These are phyloP conservation scores for Skeletonema potamos DNA, from an alignment of 108 stramenopile species.

Conservation along the genomic window DNA sequence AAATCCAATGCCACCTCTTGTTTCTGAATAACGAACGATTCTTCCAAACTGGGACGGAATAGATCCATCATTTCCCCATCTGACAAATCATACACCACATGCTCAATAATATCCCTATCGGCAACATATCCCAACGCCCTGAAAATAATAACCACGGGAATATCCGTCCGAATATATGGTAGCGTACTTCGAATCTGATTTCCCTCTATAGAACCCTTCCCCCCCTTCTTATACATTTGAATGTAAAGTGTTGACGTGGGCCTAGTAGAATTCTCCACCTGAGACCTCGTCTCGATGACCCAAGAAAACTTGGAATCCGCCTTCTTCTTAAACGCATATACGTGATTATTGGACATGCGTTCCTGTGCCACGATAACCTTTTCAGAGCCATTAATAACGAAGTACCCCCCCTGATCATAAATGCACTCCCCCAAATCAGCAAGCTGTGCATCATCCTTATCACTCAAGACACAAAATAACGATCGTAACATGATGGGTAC, in stretches of 20 bases:
- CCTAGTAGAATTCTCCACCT: constrained; percentile 91
- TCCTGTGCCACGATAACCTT: constrained; percentile 99
- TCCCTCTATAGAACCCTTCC: constrained; percentile 85
- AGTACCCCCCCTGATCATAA: constrained; percentile 99
- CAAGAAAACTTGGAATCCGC: constrained; percentile 95
- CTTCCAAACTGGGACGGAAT: constrained; percentile 94
- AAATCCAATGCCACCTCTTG: constrained; percentile 95
- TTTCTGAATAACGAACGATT: constrained; percentile 93
- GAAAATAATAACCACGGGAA: constrained; percentile 99
- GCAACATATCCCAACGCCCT: constrained; percentile 96
- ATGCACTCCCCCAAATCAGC: constrained; percentile 98
- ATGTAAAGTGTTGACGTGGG: constrained; percentile 93
- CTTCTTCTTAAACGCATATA: constrained; percentile 97
- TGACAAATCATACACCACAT: constrained; percentile 97
- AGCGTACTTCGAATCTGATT: constrained; percentile 95
- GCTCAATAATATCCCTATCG: constrained; percentile 95
- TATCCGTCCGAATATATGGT: constrained; percentile 95
- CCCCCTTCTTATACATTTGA: constrained; percentile 97
- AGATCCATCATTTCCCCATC: constrained; percentile 98
- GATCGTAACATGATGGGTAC: constrained; percentile 98
- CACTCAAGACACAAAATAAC: constrained; percentile 92
- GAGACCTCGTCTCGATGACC: constrained; percentile 94
- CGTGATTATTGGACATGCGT: constrained; percentile 98
- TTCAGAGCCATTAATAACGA: constrained; percentile 99
- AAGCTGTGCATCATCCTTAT: constrained; percentile 94